Percentiles rank a stretch among this genome's conserved stretches.
These are phyloP conservation scores for Aspergillus indologenus DNA, from an alignment of 495 filamentous ascomycete species.

Conservation along the genomic window DNA sequence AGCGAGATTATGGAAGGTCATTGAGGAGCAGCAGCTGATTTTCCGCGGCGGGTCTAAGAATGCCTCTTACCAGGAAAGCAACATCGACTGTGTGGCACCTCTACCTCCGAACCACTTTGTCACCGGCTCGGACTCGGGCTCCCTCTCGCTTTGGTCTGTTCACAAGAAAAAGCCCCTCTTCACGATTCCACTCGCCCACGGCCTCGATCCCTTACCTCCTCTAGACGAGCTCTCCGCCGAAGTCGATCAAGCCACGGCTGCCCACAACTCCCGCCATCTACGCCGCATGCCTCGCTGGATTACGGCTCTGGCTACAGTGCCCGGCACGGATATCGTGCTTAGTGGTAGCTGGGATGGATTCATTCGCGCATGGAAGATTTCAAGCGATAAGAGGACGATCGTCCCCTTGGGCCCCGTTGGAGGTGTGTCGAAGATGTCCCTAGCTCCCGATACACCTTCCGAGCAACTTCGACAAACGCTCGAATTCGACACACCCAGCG, in stretches of 20 bases:
- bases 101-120: conserved; percentile 88
- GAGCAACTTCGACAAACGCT: conserved; percentile 37
- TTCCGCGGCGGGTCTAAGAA: conserved; percentile 76
- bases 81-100: conserved; percentile 84
- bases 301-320: conserved; percentile 80
- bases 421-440: conserved; percentile 15
- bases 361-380: conserved; percentile 80
- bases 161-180: conserved; percentile 95
- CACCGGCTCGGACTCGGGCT: conserved; percentile 88
- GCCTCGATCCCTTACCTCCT: conserved; percentile 62
- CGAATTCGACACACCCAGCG: conserved; percentile 24
- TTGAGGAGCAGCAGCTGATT: conserved; percentile 90
- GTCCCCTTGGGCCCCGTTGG: conserved; percentile 68
- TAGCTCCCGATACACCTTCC: conserved; percentile 35
- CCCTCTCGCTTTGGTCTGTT: conserved; percentile 79
- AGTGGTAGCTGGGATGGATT: conserved; percentile 93
- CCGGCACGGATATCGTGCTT: conserved; percentile 82
- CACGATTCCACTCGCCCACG: conserved; percentile 76
- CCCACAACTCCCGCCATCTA: conserved; percentile 48
- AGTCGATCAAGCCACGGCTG: conserved; percentile 54
- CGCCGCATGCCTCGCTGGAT: conserved; percentile 70
- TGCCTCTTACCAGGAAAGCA: conserved; percentile 67
- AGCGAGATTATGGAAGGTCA: conserved; percentile 93
- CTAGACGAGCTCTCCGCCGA: conserved; percentile 73
- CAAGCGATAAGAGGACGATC: conserved; percentile 76